A percentile compares a stretch with the other conserved stretches of the same genome.
Evolutionary conservation across 306 rosid genomes (phyloP).

Genomic region (Adenanthera pavonina): DNA sequence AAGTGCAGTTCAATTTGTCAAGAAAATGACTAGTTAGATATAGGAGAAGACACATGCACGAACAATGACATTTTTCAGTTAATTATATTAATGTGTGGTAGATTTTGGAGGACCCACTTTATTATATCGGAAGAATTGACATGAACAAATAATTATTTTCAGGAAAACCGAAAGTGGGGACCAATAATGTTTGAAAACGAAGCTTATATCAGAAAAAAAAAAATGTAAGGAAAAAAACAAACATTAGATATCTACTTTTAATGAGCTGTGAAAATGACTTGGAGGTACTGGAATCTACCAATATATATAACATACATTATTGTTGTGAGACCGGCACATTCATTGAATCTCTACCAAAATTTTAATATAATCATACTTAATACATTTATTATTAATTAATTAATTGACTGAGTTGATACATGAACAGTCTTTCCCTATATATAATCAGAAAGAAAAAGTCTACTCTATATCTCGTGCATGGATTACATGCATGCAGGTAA

Average conservation of each 20-base stretch:
- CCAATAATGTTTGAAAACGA: conserved; percentile 28
- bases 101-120: conserved; percentile 28
- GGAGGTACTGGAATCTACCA: neutral
- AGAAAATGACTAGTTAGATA: neutral
- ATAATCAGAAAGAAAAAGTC: neutral
- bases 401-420: neutral
- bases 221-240: conserved; percentile 15
- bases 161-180: conserved; percentile 37
- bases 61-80: no score
- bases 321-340: neutral
- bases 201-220: conserved; percentile 4
- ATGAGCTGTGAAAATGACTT: neutral
- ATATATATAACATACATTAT: neutral
- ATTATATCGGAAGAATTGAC: neutral
- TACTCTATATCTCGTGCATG: conserved; percentile 2
- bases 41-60: neutral
- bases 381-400: neutral
- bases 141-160: neutral
- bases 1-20: neutral
- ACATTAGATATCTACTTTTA: neutral
- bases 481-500: neutral
- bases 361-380: neutral
- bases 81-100: no score
- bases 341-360: neutral
- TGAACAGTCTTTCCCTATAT: neutral